These are phyloP conservation scores for Grosmannia penicillata DNA, from an alignment of 2,329 filamentous ascomycete species.

Conservation along the genomic window DNA sequence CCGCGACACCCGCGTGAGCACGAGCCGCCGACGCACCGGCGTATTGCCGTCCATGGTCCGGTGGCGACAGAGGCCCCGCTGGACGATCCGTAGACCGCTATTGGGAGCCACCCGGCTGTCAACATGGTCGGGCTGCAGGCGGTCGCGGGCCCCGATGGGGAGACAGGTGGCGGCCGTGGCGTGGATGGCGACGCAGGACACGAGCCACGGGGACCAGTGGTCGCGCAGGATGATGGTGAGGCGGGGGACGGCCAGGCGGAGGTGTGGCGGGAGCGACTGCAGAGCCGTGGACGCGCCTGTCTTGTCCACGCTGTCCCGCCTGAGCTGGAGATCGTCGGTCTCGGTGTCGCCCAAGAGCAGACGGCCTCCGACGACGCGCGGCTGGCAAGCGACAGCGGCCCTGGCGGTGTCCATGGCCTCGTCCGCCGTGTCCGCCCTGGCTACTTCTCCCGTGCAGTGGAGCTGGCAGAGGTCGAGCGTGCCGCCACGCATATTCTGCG, in stretches of 20 bases:
- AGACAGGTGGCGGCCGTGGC: background rate
- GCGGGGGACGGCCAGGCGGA: background rate
- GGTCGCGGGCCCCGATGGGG: too few species aligned
- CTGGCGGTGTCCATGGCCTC: background rate
- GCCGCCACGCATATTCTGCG: background rate
- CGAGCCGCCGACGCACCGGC: background rate
- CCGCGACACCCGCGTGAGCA: conserved; percentile 2
- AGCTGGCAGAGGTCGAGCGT: background rate
- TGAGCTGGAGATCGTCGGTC: too few species aligned
- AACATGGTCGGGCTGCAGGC: background rate
- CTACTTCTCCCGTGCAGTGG: background rate
- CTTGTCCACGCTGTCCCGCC: background rate
- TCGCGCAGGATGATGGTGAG: background rate
- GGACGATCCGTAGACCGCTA: background rate
- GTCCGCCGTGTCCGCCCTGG: background rate
- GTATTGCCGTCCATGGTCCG: background rate
- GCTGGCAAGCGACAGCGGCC: background rate
- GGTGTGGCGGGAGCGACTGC: background rate
- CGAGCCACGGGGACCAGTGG: conserved; percentile 3
- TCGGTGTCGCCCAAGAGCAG: too few species aligned
- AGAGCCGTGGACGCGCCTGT: background rate
- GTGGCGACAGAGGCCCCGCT: conserved; percentile 1
- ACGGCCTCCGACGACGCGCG: background rate
- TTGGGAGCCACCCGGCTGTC: background rate
- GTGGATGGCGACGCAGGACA: background rate